phyloP scores from a whole-genome alignment of 23 red algal species.

The Gracilariopsis chorda region DNA sequence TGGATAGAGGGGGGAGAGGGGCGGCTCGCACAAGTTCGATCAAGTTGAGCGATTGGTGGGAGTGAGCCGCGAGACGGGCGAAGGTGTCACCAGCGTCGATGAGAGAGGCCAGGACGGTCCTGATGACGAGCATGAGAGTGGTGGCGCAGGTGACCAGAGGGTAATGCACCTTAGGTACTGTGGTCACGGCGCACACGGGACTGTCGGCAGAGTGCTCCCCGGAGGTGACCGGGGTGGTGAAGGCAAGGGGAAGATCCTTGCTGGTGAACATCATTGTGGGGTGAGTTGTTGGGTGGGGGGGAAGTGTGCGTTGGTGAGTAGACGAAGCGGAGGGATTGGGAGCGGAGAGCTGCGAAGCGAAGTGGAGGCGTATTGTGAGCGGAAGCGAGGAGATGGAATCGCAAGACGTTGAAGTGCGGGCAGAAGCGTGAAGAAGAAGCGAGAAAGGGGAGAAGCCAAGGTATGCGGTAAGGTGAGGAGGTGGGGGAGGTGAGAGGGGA shows the following conservation, averaged over 20 bases:
- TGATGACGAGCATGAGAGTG: neutral
- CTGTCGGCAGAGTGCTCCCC: neutral
- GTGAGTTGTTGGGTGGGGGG: neutral
- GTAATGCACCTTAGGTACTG: neutral
- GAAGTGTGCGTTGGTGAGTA: neutral
- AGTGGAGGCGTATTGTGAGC: neutral
- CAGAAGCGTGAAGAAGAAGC: no score
- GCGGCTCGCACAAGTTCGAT: neutral
- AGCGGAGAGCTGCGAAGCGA: neutral
- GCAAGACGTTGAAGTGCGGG: no score
- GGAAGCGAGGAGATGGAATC: neutral
- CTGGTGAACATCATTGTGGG: neutral
- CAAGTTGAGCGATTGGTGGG: neutral
- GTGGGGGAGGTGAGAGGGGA: no score
- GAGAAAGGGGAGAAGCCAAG: no score
- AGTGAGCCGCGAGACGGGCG: neutral
- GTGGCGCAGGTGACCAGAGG: conserved; percentile 5
- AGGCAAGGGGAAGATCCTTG: neutral
- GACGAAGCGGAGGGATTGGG: neutral
- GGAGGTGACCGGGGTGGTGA: conserved; percentile 13
- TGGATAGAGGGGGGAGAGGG: neutral
- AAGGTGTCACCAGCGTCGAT: neutral
- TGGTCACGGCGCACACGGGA: neutral
- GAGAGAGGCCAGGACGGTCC: neutral
- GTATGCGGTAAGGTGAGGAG: no score